Evolutionary conservation across 176 grass and related monocot species (phyloP).

Genomic region (Phoenix dactylifera): DNA sequence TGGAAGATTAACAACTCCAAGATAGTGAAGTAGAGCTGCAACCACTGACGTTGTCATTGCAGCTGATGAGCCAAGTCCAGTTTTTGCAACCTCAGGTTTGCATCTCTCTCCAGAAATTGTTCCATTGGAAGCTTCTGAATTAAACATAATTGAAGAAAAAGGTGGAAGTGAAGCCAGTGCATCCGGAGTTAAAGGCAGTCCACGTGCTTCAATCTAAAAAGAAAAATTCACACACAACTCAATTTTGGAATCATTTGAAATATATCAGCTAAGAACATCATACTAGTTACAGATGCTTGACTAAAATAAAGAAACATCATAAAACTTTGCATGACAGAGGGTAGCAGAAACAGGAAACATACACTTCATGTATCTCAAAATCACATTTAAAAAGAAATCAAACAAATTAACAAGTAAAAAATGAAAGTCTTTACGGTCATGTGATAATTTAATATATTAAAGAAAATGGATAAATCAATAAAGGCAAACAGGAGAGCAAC

Average conservation of each 20-base stretch:
- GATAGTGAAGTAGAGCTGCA: conserved; percentile 73
- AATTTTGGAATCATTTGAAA: too few species aligned
- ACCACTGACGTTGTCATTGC: conserved; percentile 96
- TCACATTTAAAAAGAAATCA: too few species aligned
- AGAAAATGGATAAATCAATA: neutral
- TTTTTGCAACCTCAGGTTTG: conserved; percentile 99
- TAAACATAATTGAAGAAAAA: conserved; percentile 89
- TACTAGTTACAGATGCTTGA: too few species aligned
- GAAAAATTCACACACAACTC: neutral
- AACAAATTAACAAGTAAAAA: too few species aligned
- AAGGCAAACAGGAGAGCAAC: too few species aligned
- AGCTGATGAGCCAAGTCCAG: conserved; percentile 91
- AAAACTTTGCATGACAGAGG: too few species aligned
- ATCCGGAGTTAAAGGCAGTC: conserved; percentile 66
- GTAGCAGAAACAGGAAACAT: too few species aligned
- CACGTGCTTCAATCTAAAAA: conserved; percentile 66
- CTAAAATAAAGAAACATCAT: too few species aligned
- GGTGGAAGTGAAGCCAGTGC: conserved; percentile 65
- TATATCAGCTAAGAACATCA: too few species aligned
- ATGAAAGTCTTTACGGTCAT: too few species aligned
- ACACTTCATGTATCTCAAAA: too few species aligned
- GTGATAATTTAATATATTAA: neutral
- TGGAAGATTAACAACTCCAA: conserved; percentile 64
- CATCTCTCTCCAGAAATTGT: conserved; percentile 40
- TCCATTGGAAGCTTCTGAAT: conserved; percentile 51